Conservation (phyloP, 345 rosid genomes). For the Corymbia maculata region DNA sequence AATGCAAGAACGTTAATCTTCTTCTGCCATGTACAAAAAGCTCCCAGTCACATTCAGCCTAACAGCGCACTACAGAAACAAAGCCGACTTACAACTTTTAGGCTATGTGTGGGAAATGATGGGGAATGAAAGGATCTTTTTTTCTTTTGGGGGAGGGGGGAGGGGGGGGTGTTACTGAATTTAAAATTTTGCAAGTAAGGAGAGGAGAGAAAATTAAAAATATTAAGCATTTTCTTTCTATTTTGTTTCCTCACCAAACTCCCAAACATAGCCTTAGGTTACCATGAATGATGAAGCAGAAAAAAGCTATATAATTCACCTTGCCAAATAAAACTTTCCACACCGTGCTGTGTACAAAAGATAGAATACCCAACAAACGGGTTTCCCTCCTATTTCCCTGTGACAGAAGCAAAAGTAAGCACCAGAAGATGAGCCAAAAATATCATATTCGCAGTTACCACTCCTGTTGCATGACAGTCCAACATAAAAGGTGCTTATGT, state of each 20-base stretch:
- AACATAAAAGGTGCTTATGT: background rate
- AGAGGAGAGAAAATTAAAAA: background rate
- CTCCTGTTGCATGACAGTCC: background rate
- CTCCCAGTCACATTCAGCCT: background rate
- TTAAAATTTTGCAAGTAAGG: background rate
- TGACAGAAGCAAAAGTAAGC: background rate
- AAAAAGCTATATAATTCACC: slow-evolving; percentile 15
- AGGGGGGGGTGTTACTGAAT: background rate
- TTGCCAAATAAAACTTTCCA: slow-evolving; percentile 98
- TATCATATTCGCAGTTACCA: background rate
- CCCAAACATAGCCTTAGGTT: background rate
- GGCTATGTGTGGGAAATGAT: background rate
- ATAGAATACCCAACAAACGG: slow-evolving; percentile 76
- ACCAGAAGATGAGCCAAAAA: background rate
- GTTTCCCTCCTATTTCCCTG: slow-evolving; percentile 99
- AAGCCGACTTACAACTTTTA: background rate
- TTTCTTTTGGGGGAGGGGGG: background rate
- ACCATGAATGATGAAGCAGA: background rate
- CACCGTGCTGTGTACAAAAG: slow-evolving; percentile 92
- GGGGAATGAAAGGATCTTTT: background rate
- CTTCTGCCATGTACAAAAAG: background rate
- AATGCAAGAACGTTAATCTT: background rate
- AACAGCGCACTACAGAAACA: background rate
- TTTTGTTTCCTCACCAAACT: background rate
- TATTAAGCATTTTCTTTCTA: background rate